These are phyloP conservation scores for Tausonia pullulans DNA, from an alignment of 1,284 basidiomycete species.

Conservation along the genomic window DNA sequence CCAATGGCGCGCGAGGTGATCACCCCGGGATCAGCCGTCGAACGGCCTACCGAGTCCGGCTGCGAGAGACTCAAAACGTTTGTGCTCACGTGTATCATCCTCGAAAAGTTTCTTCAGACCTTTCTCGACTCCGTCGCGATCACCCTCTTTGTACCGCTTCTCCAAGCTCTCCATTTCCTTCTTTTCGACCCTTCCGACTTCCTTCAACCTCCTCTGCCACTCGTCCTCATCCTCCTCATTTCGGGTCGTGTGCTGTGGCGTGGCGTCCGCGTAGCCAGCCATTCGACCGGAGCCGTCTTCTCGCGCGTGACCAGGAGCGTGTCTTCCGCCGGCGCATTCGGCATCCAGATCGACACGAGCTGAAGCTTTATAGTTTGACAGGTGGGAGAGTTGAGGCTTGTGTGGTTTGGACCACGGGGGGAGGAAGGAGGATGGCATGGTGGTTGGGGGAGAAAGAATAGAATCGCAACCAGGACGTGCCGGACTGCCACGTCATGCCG, in stretches of 20 bases:
- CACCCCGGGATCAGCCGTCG: no score
- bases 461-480: no score
- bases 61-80: slow-evolving; percentile 6
- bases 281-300: slow-evolving; percentile 9
- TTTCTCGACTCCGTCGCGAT: background rate
- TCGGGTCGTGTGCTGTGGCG: background rate
- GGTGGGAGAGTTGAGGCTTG: background rate
- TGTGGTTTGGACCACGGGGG: background rate
- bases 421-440: background rate
- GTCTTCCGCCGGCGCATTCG: background rate
- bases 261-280: slow-evolving; percentile 12
- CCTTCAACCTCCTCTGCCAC: background rate
- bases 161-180: background rate
- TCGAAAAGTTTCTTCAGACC: slow-evolving; percentile 9
- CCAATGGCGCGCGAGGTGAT: no score
- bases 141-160: background rate
- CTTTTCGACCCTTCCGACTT: background rate
- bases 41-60: background rate
- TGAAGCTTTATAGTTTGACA: background rate
- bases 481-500: no score
- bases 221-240: background rate
- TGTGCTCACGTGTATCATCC: background rate
- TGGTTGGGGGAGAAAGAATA: background rate
- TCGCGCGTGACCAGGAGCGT: background rate
- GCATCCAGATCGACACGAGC: background rate